phyloP scores from a whole-genome alignment of 176 grass and related monocot species.

The Oryza rufipogon region DNA sequence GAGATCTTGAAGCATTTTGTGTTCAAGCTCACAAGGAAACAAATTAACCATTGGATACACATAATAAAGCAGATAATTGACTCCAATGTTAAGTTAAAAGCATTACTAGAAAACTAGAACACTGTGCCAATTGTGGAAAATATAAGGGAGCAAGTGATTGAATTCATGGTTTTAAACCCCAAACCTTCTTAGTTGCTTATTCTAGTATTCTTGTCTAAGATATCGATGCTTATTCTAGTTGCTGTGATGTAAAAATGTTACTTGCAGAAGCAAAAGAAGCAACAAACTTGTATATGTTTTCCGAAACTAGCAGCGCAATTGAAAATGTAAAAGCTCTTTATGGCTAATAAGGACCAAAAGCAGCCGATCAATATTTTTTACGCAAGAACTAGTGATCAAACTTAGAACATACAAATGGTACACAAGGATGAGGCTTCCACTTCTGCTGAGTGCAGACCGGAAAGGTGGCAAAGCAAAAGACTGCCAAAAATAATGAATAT shows the following conservation, averaged over 20 bases:
- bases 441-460: background rate
- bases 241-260: background rate
- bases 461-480: constrained; percentile 15
- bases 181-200: background rate
- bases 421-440: background rate
- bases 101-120: background rate
- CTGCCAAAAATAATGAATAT: constrained; percentile 16
- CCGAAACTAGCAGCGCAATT: constrained; percentile 20
- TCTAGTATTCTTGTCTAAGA: background rate
- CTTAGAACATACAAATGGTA: constrained; percentile 2
- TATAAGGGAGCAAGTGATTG: no score
- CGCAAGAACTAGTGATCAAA: background rate
- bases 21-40: background rate
- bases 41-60: background rate
- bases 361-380: background rate
- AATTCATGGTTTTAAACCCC: background rate
- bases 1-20: constrained; percentile 2
- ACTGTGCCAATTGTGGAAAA: background rate
- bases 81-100: background rate
- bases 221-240: background rate
- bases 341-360: background rate
- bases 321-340: background rate
- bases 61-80: background rate
- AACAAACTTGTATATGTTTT: background rate
- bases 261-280: constrained; percentile 12